Evolutionary conservation across 176 grass and related monocot genomes (phyloP), one percentile per base, ranked within the genome.

Genomic region (Urochloa ruziziensis): DNA sequence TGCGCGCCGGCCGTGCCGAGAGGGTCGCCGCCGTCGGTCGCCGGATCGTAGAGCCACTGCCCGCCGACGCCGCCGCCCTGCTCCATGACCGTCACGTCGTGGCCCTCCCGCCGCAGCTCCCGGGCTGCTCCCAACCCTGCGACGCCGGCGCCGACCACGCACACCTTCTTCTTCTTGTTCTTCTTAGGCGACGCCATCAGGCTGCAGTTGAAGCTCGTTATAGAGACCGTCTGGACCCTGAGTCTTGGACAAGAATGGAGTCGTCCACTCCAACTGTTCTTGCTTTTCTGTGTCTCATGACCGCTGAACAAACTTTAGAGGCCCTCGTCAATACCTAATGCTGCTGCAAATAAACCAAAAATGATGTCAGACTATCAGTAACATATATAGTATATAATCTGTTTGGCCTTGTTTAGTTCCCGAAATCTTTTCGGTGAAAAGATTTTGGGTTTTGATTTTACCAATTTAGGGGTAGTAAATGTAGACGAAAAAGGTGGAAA

Each of bases 1-100:
- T 75, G 79, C 27, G 47, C 74, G 2, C 78, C 47, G 75, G 83
- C 37, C 24, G 19, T 5, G 21, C 82, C 83, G 8, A 88, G 59
- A 9, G 62, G 54, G 69, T 82, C 74, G 42, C 29, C 42, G 6
- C 0, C 68, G 62, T 89, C 74, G 48, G 47, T 57, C 3, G 0
- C n/a, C 10, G 90, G 46, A 16, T 89, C 82, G 52, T 89, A 92
- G 25, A 92, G 73, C 90, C 90, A 92, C 61, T 82, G 77, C 17
- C 90, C 82, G 34, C 90, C 90, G 1, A 83, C 61, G 39, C 70
- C 72, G 47, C 12, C 16, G n/a, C 44, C 46, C 70, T 89, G 82
- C 73, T 92, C 90, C 46, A 92, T 51, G 0, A 92, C 78, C 25
- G 69, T 66, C 19, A 92, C 82, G 12, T 23, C 21, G 67, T 83